Percentiles rank a stretch among this genome's conserved stretches.
These are phyloP conservation scores for Vitis rotundifolia DNA, from an alignment of 164 flowering plant species.

Conservation along the genomic window DNA sequence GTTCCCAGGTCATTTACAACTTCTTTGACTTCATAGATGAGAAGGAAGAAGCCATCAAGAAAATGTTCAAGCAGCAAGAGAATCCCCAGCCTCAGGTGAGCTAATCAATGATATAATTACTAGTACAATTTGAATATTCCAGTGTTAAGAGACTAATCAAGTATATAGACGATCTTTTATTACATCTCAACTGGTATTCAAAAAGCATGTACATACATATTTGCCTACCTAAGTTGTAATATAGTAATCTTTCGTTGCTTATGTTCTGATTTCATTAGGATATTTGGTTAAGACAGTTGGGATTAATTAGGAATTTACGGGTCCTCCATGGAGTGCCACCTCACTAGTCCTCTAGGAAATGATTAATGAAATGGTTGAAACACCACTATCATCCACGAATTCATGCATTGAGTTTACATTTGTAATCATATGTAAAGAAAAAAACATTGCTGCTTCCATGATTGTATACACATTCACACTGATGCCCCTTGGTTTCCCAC, in stretches of 20 bases:
- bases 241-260: neutral
- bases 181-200: neutral
- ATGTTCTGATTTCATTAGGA: no score
- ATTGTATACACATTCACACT: no score
- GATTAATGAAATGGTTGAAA: no score
- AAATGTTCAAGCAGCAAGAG: conserved; percentile 36
- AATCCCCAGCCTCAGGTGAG: conserved; percentile 16
- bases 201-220: neutral
- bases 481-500: no score
- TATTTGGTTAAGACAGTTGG: no score
- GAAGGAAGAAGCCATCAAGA: conserved; percentile 75
- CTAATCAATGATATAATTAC: conserved; percentile 8
- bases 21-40: conserved; percentile 69
- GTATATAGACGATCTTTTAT: neutral
- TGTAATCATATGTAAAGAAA: no score
- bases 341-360: no score
- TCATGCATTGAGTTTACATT: no score
- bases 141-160: neutral
- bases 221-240: neutral
- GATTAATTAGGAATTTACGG: no score
- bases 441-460: no score
- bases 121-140: neutral
- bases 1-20: conserved; percentile 35
- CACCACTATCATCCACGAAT: no score
- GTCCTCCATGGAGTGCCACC: no score